Evolutionary conservation across 2,329 filamentous ascomycete genomes (phyloP).

Genomic region (Exophiala bonariae): DNA sequence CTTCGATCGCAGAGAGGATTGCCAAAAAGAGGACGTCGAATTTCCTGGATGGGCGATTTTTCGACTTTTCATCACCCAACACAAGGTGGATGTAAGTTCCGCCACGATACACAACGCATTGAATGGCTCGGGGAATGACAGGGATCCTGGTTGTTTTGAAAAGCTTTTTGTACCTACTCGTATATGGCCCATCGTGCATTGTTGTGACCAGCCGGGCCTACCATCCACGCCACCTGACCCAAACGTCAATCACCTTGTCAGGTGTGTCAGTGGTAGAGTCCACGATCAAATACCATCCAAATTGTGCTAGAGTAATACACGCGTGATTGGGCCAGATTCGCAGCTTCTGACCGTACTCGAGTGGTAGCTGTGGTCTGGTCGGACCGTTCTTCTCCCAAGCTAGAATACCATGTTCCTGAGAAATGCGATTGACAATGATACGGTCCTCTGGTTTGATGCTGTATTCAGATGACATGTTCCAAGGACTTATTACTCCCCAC

Average conservation of each 20-base stretch:
- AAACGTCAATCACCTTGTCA: constrained; percentile 71
- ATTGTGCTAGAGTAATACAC: constrained; percentile 71
- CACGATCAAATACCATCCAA: constrained; percentile 72
- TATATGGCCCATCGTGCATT: no score
- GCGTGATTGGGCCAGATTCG: constrained; percentile 79
- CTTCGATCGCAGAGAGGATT: no score
- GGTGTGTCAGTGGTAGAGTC: constrained; percentile 57
- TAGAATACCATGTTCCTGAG: constrained; percentile 77
- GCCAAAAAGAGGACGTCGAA: no score
- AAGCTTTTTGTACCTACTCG: no score
- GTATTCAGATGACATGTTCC: constrained; percentile 41
- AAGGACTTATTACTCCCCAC: constrained; percentile 69
- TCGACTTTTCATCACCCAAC: no score
- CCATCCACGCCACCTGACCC: constrained; percentile 71
- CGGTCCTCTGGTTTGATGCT: constrained; percentile 46
- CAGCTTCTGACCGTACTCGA: constrained; percentile 66
- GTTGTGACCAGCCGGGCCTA: no score
- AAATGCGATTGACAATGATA: constrained; percentile 71
- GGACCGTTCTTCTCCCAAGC: constrained; percentile 52
- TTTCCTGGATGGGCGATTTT: no score
- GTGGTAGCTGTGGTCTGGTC: constrained; percentile 39
- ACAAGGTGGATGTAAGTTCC: no score
- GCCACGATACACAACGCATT: no score
- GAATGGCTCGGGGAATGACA: no score
- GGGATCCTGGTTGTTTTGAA: no score